Percentiles rank a stretch among this genome's conserved stretches.
Evolutionary conservation across 495 filamentous ascomycete genomes (phyloP).

Genomic region (Neurospora sp.): DNA sequence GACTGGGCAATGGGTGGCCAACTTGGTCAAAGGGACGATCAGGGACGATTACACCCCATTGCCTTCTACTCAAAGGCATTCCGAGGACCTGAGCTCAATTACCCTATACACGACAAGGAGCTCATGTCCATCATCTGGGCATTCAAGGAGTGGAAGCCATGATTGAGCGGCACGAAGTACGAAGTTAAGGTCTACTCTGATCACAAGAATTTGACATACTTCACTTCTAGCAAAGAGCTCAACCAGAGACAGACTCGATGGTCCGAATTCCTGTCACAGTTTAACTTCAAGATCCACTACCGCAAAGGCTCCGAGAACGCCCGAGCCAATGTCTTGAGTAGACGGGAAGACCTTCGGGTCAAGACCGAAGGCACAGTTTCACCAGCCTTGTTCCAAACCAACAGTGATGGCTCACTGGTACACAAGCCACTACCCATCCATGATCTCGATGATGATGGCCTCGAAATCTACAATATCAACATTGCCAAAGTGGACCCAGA

Average conservation of each 20-base stretch:
- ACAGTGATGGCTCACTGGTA: no score
- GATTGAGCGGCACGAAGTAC: background rate
- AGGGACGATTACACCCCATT: background rate
- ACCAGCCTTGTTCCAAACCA: no score
- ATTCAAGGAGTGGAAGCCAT: background rate
- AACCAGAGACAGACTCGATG: background rate
- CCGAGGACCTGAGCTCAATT: conserved; percentile 6
- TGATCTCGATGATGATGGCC: no score
- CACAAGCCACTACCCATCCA: no score
- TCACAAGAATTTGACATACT: conserved; percentile 1
- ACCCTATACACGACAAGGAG: conserved; percentile 15
- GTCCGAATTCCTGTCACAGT: conserved; percentile 2
- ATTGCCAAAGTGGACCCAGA: no score
- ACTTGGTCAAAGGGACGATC: background rate
- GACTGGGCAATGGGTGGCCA: background rate
- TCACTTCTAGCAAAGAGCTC: background rate
- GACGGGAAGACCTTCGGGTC: no score
- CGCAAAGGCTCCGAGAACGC: no score
- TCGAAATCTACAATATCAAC: no score
- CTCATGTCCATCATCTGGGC: background rate
- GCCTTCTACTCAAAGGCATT: conserved; percentile 8
- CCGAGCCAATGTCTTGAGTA: no score
- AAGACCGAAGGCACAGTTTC: no score
- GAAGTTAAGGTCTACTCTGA: background rate
- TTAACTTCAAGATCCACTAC: background rate